Evolutionary conservation across 306 rosid genomes (phyloP).

Genomic region (Sphenostylis stenocarpa): DNA sequence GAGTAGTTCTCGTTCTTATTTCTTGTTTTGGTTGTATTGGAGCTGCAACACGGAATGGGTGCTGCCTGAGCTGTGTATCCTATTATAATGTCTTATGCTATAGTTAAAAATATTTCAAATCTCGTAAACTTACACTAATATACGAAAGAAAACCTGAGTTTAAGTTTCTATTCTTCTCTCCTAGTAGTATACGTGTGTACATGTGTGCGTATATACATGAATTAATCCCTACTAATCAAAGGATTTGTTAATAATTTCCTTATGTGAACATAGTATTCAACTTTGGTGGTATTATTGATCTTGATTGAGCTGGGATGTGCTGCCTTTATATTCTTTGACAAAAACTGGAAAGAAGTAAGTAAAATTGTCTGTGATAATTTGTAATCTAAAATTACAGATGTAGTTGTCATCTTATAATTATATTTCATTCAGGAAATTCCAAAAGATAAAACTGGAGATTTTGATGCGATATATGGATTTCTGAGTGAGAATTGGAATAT

Average conservation of each 20-base stretch:
- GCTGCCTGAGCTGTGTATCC: constrained; percentile 98
- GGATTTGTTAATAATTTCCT: constrained; percentile 50
- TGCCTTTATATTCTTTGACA: constrained; percentile 87
- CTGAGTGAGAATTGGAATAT: constrained; percentile 75
- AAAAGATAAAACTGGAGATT: constrained; percentile 73
- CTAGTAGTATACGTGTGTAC: no score
- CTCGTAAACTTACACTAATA: background rate
- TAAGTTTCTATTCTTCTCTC: background rate
- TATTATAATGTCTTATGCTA: constrained; percentile 31
- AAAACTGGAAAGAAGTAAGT: constrained; percentile 81
- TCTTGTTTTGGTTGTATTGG: constrained; percentile 92
- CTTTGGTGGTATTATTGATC: constrained; percentile 74
- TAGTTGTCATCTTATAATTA: constrained; percentile 33
- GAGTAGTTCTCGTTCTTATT: constrained; percentile 68
- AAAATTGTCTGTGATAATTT: background rate
- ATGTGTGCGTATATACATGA: background rate
- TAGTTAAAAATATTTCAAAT: background rate
- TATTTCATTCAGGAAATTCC: constrained; percentile 75
- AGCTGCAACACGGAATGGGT: constrained; percentile 69
- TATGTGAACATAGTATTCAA: constrained; percentile 70
- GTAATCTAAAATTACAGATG: constrained; percentile 26
- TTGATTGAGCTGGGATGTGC: constrained; percentile 80
- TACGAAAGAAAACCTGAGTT: background rate
- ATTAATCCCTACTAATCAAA: background rate
- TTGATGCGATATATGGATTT: constrained; percentile 67